Conservation (phyloP, 345 rosid species). For the Punica granatum region DNA sequence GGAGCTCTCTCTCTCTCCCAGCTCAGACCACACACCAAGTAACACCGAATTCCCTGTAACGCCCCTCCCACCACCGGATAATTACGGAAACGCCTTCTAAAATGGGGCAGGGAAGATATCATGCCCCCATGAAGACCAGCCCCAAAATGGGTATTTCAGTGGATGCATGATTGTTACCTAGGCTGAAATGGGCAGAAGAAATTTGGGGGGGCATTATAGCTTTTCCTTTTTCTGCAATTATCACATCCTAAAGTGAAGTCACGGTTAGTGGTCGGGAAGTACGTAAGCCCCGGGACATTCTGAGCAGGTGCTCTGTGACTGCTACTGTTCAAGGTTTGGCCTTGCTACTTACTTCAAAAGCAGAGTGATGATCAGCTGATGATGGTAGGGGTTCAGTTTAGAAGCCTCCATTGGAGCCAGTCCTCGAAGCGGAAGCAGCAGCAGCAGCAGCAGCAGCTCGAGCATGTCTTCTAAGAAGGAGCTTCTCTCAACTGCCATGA, state of each 20-base stretch:
- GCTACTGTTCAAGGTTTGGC: background rate
- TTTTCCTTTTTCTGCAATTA: slow-evolving; percentile 1
- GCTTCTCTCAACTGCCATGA: slow-evolving; percentile 77
- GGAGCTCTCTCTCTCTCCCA: background rate
- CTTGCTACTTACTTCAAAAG: background rate
- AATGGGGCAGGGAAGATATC: too few species aligned
- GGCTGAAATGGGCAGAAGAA: slow-evolving; percentile 11
- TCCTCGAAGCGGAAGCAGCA: background rate
- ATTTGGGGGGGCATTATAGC: background rate
- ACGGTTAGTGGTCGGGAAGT: background rate
- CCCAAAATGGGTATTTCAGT: slow-evolving; percentile 17
- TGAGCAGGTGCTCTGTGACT: background rate
- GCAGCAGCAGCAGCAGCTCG: too few species aligned
- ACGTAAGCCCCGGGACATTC: background rate
- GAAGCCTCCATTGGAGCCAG: background rate
- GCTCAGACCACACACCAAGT: slow-evolving; percentile 31
- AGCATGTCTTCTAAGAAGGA: slow-evolving; percentile 62
- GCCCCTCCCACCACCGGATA: background rate
- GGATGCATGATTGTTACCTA: slow-evolving; percentile 6
- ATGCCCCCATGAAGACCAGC: background rate
- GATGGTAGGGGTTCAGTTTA: background rate
- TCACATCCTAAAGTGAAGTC: background rate
- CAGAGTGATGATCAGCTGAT: background rate
- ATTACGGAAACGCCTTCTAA: slow-evolving; percentile 22
- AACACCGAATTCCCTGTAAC: slow-evolving; percentile 2